Percentiles rank a stretch among this genome's conserved stretches.
phyloP scores from a whole-genome alignment of 1,139 yeast species.

The Blastobotrys buckinghamii region DNA sequence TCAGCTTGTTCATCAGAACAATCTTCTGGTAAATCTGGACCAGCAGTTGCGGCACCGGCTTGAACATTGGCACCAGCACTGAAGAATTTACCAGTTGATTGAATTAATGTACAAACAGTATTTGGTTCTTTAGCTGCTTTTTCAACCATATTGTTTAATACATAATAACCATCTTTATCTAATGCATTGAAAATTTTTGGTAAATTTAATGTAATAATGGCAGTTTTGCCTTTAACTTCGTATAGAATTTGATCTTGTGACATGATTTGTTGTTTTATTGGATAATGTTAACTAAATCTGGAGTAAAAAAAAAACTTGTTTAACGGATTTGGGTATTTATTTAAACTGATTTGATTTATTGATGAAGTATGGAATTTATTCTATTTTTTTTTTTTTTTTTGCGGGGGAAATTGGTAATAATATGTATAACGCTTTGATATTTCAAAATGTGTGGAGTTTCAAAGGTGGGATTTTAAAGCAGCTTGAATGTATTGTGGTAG shows the following conservation, averaged over 20 bases:
- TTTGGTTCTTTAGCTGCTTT: conserved; percentile 62
- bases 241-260: conserved; percentile 16
- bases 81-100: conserved; percentile 69
- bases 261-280: too few species aligned
- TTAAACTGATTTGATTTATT: too few species aligned
- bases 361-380: too few species aligned
- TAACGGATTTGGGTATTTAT: too few species aligned
- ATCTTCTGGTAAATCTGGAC: conserved; percentile 19
- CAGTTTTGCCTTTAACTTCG: conserved; percentile 49
- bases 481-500: too few species aligned
- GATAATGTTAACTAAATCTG: too few species aligned
- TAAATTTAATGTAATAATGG: conserved; percentile 62
- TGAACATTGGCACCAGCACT: conserved; percentile 81
- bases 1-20: conserved; percentile 26
- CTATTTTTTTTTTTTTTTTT: too few species aligned
- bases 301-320: too few species aligned
- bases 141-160: conserved; percentile 55
- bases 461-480: too few species aligned
- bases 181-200: conserved; percentile 65
- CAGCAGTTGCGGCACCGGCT: conserved; percentile 28
- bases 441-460: too few species aligned
- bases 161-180: conserved; percentile 57
- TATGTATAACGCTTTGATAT: too few species aligned
- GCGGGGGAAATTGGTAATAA: too few species aligned
- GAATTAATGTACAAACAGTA: conserved; percentile 61